Evolutionary conservation across 495 filamentous ascomycete species (phyloP), one percentile per base, ranked within the genome.

Genomic region (Penicillium waksmanii): DNA sequence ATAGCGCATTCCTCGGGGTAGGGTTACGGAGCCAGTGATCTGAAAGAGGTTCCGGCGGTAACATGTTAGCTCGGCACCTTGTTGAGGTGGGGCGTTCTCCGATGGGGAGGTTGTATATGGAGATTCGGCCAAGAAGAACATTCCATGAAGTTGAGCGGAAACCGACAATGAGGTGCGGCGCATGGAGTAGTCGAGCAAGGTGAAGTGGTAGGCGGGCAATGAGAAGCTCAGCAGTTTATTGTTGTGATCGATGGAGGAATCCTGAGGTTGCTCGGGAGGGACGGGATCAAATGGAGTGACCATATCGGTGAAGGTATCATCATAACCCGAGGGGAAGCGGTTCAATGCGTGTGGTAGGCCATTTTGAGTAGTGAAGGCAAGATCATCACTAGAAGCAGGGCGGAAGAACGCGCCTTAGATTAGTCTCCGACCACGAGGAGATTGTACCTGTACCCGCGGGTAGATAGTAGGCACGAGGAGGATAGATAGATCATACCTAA

Each of bases 61-160:
- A 74, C 93, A 97, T 0, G 92, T 97, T 65, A 97, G 71, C 76
- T 97, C 93, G 18, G 89, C 85, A 25, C 77, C 76, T 54, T 78
- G 77, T 51, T 78, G 76, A 1, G 92, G 89, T 8, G 88, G 79
- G 40, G 82, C 76, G 51, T 83, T 82, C 48, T 86, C 84, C 61
- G 91, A 86, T 55, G 82, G 83, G 33, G 83, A 79, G 40, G 83
- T 82, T 23, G 90, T 84, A 73, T 83, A 84, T 13, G 91, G 88
- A 60, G 93, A 77, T 76, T 97, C 93, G 51, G 93, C 92, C 6
- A 97, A 84, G 66, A 95, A 96, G 77, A 97, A 97, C 91, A 96
- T 96, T 77, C 93, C 93, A 68, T 95, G 91, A 33, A 97, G 76
- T 72, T 96, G 93, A 44, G 91, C 92, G 9, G 88, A 84, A 69